These are phyloP conservation scores for Blepharisma stoltei DNA, from an alignment of 73 alveolate species.

Conservation along the genomic window DNA sequence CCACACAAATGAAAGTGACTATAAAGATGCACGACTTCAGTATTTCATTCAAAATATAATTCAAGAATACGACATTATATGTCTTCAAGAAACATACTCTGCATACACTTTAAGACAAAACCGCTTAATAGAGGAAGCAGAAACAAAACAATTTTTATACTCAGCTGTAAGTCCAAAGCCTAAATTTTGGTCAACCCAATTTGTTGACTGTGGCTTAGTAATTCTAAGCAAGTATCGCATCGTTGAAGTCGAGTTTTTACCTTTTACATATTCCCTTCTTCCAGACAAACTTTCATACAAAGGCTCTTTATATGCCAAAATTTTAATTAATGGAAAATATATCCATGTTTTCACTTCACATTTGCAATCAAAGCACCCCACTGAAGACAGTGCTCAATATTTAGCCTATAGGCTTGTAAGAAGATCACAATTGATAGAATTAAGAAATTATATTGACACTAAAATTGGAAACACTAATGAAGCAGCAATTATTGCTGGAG, in stretches of 20 bases:
- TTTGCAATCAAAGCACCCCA: neutral
- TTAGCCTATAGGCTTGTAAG: neutral
- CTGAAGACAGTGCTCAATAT: neutral
- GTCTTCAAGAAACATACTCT: constrained; percentile 84
- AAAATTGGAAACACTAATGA: neutral
- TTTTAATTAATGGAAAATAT: neutral
- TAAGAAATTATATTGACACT: neutral
- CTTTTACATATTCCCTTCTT: neutral
- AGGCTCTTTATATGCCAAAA: constrained; percentile 2
- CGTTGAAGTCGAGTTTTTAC: neutral
- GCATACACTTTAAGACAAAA: constrained; percentile 70
- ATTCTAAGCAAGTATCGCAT: constrained; percentile 14
- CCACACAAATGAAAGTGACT: constrained; percentile 70
- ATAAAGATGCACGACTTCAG: constrained; percentile 76
- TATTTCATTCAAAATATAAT: constrained; percentile 39
- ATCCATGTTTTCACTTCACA: constrained; percentile 7
- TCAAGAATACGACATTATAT: constrained; percentile 73
- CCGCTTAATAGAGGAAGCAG: constrained; percentile 11
- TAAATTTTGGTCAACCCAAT: neutral
- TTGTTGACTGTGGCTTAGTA: constrained; percentile 11
- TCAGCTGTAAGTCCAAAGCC: constrained; percentile 21
- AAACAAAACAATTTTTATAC: neutral
- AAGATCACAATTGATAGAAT: neutral
- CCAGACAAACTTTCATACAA: neutral
- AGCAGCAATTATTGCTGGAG: neutral